Evolutionary conservation across 2,329 filamentous ascomycete genomes (phyloP).

Genomic region (Fusarium pseudonygamai): DNA sequence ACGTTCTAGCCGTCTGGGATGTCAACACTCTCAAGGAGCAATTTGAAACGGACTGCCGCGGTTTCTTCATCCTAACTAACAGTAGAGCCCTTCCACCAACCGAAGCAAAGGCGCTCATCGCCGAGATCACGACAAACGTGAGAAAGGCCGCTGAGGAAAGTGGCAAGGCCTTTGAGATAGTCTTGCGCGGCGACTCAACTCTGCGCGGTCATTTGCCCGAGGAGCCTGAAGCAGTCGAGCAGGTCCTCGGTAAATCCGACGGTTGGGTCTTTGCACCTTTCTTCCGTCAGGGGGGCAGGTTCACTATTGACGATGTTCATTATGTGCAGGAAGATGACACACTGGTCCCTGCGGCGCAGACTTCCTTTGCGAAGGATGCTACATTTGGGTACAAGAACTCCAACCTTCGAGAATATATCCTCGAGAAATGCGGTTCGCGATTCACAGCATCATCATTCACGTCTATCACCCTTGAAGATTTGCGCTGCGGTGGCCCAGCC

Average conservation of each 20-base stretch:
- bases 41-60: not conserved
- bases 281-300: not conserved
- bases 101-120: not conserved
- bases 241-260: not conserved
- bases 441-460: constrained; percentile 51
- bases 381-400: constrained; percentile 66
- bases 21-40: constrained; percentile 49
- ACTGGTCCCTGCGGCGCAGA: fast-evolving
- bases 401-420: constrained; percentile 55
- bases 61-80: not conserved
- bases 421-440: constrained; percentile 60
- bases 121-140: not conserved
- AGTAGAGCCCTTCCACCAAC: not conserved
- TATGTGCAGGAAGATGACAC: not conserved
- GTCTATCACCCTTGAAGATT: not conserved
- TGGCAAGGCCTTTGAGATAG: not conserved
- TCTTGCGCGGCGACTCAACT: not conserved
- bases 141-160: not conserved
- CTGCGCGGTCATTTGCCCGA: not conserved
- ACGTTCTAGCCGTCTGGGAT: constrained; percentile 65
- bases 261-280: not conserved
- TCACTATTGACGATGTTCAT: not conserved
- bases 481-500: not conserved
- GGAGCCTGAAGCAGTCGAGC: not conserved
- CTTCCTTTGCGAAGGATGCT: constrained; percentile 60